phyloP scores from a whole-genome alignment of 805 yeast genomes.

The Komagataella populi region DNA sequence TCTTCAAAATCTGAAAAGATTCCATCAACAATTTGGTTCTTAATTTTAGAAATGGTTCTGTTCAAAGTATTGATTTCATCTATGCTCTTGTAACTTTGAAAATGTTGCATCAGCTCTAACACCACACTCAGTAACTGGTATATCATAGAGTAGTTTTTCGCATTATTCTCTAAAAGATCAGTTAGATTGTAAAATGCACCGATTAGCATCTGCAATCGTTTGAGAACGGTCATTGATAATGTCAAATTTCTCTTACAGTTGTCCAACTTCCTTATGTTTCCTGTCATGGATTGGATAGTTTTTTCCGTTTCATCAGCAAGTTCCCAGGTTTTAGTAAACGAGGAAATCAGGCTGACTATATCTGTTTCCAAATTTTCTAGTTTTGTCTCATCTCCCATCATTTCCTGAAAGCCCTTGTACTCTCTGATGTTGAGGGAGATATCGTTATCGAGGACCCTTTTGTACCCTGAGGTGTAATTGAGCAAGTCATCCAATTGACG shows the following conservation, averaged over 20 bases:
- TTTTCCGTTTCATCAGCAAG: constrained; percentile 42
- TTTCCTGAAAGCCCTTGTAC: constrained; percentile 14
- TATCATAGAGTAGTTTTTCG: constrained; percentile 34
- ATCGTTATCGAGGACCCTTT: constrained; percentile 29
- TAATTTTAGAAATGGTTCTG: constrained; percentile 42
- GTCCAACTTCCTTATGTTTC: constrained; percentile 67
- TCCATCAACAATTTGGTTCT: constrained; percentile 49
- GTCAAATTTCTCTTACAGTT: constrained; percentile 75
- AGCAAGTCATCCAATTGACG: constrained; percentile 36
- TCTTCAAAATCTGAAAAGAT: constrained; percentile 62
- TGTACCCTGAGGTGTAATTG: constrained; percentile 35
- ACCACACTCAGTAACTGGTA: constrained; percentile 55
- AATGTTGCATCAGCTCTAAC: constrained; percentile 55
- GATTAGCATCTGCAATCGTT: constrained; percentile 76
- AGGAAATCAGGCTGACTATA: constrained; percentile 24
- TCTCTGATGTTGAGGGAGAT: constrained; percentile 24
- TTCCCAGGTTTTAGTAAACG: constrained; percentile 31
- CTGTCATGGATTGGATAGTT: constrained; percentile 57
- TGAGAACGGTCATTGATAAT: constrained; percentile 71
- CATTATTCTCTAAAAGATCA: constrained; percentile 22
- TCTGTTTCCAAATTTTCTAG: constrained; percentile 17
- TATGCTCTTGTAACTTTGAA: constrained; percentile 71
- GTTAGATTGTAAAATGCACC: constrained; percentile 57
- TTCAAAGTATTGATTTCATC: constrained; percentile 63
- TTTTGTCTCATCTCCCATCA: constrained; percentile 8